Evolutionary conservation across 805 yeast genomes (phyloP).

Genomic region (Suhomyces canberraensis): DNA sequence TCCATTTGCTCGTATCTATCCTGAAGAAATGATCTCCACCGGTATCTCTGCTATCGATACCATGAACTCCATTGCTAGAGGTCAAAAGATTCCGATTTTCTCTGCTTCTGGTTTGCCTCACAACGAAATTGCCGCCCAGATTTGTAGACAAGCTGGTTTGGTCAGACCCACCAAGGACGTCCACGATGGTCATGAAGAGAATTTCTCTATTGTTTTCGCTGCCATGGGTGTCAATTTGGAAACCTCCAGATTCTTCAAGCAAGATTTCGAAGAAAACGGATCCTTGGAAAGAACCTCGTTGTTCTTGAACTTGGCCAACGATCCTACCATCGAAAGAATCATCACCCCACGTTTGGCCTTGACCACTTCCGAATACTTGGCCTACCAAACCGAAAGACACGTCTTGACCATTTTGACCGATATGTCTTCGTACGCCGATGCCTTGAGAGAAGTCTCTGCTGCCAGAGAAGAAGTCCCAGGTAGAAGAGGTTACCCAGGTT

Average conservation of each 20-base stretch:
- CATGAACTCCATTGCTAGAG: conserved; percentile 99
- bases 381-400: conserved; percentile 98
- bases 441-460: conserved; percentile 98
- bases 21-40: conserved; percentile 99
- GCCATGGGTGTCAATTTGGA: conserved; percentile 99
- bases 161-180: conserved; percentile 99
- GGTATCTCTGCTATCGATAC: conserved; percentile 99
- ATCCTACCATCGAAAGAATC: conserved; percentile 99
- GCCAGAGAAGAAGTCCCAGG: conserved; percentile 99
- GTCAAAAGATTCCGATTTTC: conserved; percentile 98
- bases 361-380: conserved; percentile 97
- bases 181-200: conserved; percentile 99
- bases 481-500: conserved; percentile 99
- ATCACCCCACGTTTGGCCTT: conserved; percentile 98
- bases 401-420: conserved; percentile 97
- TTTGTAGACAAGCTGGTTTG: conserved; percentile 98
- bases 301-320: conserved; percentile 96
- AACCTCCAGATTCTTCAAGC: conserved; percentile 97
- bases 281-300: conserved; percentile 96
- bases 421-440: conserved; percentile 99
- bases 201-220: conserved; percentile 97
- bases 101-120: conserved; percentile 99
- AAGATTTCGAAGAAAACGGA: conserved; percentile 98
- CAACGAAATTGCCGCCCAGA: conserved; percentile 99
- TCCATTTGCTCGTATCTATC: conserved; percentile 97